phyloP scores from a whole-genome alignment of 148 eudicot genomes.

The Chenopodium formosanum region DNA sequence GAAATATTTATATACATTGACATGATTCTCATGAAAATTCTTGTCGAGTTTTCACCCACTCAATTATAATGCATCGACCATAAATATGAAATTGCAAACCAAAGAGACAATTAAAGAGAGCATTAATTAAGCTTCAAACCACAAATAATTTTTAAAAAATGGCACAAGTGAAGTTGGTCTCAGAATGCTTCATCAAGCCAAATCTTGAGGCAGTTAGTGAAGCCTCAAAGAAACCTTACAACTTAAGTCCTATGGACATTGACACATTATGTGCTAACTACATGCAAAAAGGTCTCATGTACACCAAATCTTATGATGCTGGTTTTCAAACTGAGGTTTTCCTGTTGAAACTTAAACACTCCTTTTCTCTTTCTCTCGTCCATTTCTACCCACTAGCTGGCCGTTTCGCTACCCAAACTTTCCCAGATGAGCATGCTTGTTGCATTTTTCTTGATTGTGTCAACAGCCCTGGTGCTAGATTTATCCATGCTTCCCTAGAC shows the following conservation, averaged over 20 bases:
- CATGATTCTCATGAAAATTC: no score
- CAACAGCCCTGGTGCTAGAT: not conserved
- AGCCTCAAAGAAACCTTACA: not conserved
- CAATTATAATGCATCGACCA: no score
- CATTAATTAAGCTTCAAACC: no score
- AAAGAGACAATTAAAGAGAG: no score
- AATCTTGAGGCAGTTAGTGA: not conserved
- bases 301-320: not conserved
- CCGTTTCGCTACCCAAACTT: not conserved
- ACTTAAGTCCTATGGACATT: not conserved
- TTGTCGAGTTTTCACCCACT: no score
- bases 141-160: no score
- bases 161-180: not conserved
- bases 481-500: not conserved
- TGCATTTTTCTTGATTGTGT: not conserved
- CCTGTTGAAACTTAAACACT: not conserved
- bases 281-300: not conserved
- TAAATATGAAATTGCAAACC: no score
- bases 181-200: not conserved
- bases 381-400: not conserved
- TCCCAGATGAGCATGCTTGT: not conserved
- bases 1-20: no score
- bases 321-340: not conserved
- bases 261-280: not conserved
- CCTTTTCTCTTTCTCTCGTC: not conserved